Evolutionary conservation across 2,329 filamentous ascomycete species (phyloP), one percentile per base, ranked within the genome.

Genomic region (Calonectria pteridis): DNA sequence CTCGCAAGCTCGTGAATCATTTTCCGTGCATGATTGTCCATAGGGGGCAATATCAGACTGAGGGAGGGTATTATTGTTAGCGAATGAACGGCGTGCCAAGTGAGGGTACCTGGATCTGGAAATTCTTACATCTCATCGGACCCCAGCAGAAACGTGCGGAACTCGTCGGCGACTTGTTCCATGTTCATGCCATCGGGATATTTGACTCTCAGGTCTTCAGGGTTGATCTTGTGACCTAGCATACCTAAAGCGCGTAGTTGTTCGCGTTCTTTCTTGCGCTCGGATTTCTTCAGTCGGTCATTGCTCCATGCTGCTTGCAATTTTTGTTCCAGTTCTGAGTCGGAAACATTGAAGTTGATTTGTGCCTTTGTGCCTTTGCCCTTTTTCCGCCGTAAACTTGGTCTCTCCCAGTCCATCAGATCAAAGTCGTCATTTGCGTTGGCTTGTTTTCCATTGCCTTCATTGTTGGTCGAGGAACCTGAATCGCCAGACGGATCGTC

Each of bases 321-420:
- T 3, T 88, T 86, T 46, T 88, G 85, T 77, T 93, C 91, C 1
- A 95, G 82, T 67, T 96, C 94, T 0, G 90, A 91, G 78, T 96
- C 94, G 0, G 93, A 83, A 28, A 90, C 86, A 69, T 92, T 86
- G 18, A 88, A 84, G 6, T 87, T 86, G 58, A 89, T 83, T 67
- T 88, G 86, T 58, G 86, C 88, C 75, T 90, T 90, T 18, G 88
- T 87, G 53, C 91, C 91, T 82, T 94, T 95, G 76, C 89, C 87
- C 80, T 91, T 93, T 75, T 89, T 91, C 55, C 84, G 83, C 69
- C 88, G 90, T 7, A 95, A 83, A 67, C 92, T 95, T 1, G 93
- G 92, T 31, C 92, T 89, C 20, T 94, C 90, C 85, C 94, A 95
- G 80, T 98, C 94, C 93, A 97, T 96, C 55, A 97, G 87, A 80